Evolutionary conservation across 495 filamentous ascomycete genomes (phyloP).

Genomic region (Penicillium egyptiacum): DNA sequence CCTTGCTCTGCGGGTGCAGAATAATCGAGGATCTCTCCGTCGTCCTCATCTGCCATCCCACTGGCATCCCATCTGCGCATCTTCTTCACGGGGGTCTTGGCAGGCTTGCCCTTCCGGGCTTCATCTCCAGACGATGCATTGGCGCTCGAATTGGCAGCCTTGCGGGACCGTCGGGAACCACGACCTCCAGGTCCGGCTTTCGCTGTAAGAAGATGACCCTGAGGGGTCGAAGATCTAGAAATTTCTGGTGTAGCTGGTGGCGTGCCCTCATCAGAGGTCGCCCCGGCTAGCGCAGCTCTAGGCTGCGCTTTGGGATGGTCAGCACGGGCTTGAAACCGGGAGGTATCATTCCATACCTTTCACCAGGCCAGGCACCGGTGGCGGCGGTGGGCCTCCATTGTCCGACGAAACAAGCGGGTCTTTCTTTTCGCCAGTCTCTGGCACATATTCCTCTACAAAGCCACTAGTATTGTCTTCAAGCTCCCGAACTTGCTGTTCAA

Average conservation of each 20-base stretch:
- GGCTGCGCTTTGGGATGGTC: constrained; percentile 42
- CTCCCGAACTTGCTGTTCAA: constrained; percentile 86
- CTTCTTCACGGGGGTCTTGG: constrained; percentile 67
- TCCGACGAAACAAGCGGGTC: constrained; percentile 47
- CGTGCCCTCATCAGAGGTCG: constrained; percentile 54
- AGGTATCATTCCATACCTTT: constrained; percentile 40
- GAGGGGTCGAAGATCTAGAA: constrained; percentile 78
- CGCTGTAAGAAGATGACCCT: constrained; percentile 64
- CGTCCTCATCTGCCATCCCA: constrained; percentile 83
- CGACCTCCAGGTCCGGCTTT: constrained; percentile 70
- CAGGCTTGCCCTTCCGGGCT: constrained; percentile 56
- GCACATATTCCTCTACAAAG: constrained; percentile 31
- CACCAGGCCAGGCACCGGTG: constrained; percentile 55
- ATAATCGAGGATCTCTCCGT: constrained; percentile 81
- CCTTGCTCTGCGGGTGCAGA: constrained; percentile 62
- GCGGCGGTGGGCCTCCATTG: constrained; percentile 54
- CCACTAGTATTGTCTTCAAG: constrained; percentile 62
- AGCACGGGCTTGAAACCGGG: constrained; percentile 30
- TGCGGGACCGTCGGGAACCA: constrained; percentile 78
- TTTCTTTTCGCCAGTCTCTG: constrained; percentile 39
- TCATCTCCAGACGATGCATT: constrained; percentile 86
- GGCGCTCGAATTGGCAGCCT: constrained; percentile 63
- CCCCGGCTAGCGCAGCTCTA: constrained; percentile 47
- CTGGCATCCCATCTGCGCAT: constrained; percentile 89
- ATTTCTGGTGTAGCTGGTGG: constrained; percentile 70